Percentiles rank a stretch among this genome's conserved stretches.
These are phyloP conservation scores for Aspergillus costaricaensis DNA, from an alignment of 2,329 filamentous ascomycete genomes.

Conservation along the genomic window DNA sequence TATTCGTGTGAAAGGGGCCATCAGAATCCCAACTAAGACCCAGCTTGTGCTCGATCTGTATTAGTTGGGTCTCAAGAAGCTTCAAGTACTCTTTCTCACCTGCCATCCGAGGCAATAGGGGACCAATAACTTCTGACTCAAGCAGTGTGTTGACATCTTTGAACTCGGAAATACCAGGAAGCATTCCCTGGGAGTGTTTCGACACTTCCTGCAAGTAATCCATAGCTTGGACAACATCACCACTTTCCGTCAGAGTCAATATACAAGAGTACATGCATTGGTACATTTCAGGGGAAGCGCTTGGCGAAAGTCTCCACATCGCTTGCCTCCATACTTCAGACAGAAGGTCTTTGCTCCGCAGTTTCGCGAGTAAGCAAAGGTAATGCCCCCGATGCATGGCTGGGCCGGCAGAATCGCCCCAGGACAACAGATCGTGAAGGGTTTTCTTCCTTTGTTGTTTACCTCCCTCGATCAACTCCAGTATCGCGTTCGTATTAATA, in stretches of 20 bases:
- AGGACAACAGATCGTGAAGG: conserved; percentile 25
- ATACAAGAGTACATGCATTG: conserved; percentile 29
- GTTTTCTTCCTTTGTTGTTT: neutral
- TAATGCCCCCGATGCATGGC: conserved; percentile 18
- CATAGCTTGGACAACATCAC: conserved; percentile 26
- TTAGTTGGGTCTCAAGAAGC: conserved; percentile 30
- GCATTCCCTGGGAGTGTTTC: conserved; percentile 16
- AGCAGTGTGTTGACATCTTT: conserved; percentile 24
- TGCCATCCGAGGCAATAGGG: conserved; percentile 27
- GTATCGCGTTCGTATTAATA: conserved; percentile 24
- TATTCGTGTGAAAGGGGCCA: conserved; percentile 20
- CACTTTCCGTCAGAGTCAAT: conserved; percentile 25
- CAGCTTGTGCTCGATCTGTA: conserved; percentile 34
- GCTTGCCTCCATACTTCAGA: conserved; percentile 27
- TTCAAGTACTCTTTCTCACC: conserved; percentile 22
- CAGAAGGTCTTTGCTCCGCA: conserved; percentile 26
- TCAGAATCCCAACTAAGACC: conserved; percentile 32
- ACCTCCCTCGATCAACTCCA: conserved; percentile 27
- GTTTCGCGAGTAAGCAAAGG: conserved; percentile 29
- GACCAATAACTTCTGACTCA: conserved; percentile 21
- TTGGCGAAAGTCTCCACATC: conserved; percentile 13
- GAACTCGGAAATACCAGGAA: conserved; percentile 31
- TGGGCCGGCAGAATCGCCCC: conserved; percentile 2
- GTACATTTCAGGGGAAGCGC: conserved; percentile 4
- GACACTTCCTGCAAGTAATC: conserved; percentile 29